phyloP scores from a whole-genome alignment of 108 stramenopile genomes.

The Poteriospumella lacustris region DNA sequence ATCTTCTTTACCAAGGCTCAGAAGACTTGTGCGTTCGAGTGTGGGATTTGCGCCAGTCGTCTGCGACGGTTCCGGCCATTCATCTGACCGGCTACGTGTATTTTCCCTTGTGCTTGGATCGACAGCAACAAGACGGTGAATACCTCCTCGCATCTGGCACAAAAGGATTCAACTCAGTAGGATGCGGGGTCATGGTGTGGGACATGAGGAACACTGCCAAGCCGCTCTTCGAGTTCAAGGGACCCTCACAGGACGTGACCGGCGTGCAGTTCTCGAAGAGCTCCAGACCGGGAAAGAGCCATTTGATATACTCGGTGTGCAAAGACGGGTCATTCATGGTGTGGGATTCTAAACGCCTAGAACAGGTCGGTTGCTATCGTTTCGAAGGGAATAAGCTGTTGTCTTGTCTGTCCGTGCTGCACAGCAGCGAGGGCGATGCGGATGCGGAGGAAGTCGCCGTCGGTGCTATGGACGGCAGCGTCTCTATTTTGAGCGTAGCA shows the following conservation, averaged over 20 bases:
- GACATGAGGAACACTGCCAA: background rate
- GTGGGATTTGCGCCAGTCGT: background rate
- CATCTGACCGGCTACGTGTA: background rate
- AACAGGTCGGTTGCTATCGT: too few relatives aligned
- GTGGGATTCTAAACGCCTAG: too few relatives aligned
- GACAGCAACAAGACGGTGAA: background rate
- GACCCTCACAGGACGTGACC: constrained; percentile 19
- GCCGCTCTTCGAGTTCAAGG: background rate
- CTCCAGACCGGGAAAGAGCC: too few relatives aligned
- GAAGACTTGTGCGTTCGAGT: constrained; percentile 14
- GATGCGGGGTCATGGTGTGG: constrained; percentile 15
- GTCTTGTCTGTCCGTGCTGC: too few relatives aligned
- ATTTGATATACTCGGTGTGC: too few relatives aligned
- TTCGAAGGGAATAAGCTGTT: too few relatives aligned
- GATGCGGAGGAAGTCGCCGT: too few relatives aligned
- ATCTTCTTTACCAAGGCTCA: constrained; percentile 2
- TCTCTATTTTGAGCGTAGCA: too few relatives aligned
- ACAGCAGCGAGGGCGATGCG: too few relatives aligned
- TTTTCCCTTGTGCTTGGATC: constrained; percentile 18
- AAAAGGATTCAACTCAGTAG: constrained; percentile 21
- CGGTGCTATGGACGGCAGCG: too few relatives aligned
- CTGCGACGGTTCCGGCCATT: background rate
- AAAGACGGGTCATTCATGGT: too few relatives aligned
- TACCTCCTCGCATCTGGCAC: constrained; percentile 5
- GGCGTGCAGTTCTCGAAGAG: background rate